Evolutionary conservation across 2,329 filamentous ascomycete genomes (phyloP), one percentile per base, ranked within the genome.

Genomic region (Colletotrichum lentis): DNA sequence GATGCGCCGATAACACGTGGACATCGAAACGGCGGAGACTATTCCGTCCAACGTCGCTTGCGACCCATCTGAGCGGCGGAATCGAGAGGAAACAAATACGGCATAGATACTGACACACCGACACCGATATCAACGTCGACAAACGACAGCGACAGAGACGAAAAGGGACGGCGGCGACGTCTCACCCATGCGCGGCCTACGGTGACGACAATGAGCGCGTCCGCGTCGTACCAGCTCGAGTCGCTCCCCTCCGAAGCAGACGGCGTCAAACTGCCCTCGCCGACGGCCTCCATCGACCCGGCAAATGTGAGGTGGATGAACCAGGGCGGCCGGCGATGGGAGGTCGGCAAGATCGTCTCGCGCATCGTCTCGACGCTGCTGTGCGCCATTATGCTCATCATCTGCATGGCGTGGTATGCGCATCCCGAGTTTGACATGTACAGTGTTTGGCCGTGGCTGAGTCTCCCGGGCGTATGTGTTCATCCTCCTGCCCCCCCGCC

Each of bases 331-430:
- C 65, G 58, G 52, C 37, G 56, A 12, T 76, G 74, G 73, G 69
- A 74, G 46, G 58, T 72, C 49, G 58, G 69, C 62, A 74, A 73
- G 64, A 62, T 76, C 24, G 49, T 74, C 27, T 31, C 73, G 10
- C 73, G 74, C 49, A 35, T 66, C 24, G 11, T 73, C 24, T 60
- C 64, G 46, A 55, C 72, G 35, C 22, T 61, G 6, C 16, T 73
- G 10, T 59, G 69, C 56, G 41, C 71, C 35, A 52, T 61, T 39
- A 58, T 72, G 20, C 31, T 72, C 47, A 49, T 70, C 27, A 50
- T 68, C 10, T 37, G 24, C 20, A 11, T 70, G 12, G 41, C 39
- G 11, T 70, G 57, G 56, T 55, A 57, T 20, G 24, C 49, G 5
- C 20, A 41, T 24, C 12, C 18, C 6, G 16, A 22, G 18, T 52